Conservation (phyloP, 2,329 filamentous ascomycete species). For the Arthrinium puccinioides region DNA sequence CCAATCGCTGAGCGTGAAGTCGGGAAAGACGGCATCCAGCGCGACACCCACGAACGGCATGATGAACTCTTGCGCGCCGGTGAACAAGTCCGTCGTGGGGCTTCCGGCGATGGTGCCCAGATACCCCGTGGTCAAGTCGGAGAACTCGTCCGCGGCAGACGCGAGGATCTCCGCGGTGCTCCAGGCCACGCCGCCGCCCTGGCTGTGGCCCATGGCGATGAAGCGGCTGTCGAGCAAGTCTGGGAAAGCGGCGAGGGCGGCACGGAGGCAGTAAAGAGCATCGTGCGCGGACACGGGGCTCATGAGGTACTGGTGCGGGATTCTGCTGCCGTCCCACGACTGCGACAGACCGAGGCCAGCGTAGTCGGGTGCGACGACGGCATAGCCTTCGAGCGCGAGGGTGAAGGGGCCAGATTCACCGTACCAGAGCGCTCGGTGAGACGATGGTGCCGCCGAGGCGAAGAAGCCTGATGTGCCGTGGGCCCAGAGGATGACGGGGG, state of each 20-base stretch:
- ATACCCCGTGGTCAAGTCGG: constrained; percentile 24
- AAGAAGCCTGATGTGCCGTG: constrained; percentile 37
- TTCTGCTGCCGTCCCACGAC: constrained; percentile 22
- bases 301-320: constrained; percentile 33
- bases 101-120: constrained; percentile 26
- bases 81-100: constrained; percentile 17
- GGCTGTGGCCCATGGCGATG: constrained; percentile 36
- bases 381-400: constrained; percentile 33
- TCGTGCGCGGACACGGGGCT: constrained; percentile 32
- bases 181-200: constrained; percentile 39
- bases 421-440: constrained; percentile 32
- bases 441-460: constrained; percentile 30
- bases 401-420: constrained; percentile 29
- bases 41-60: constrained; percentile 12
- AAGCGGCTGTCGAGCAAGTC: constrained; percentile 26
- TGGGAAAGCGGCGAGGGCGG: constrained; percentile 33
- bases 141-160: constrained; percentile 15
- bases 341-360: constrained; percentile 33
- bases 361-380: constrained; percentile 37
- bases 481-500: constrained; percentile 31
- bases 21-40: constrained; percentile 16
- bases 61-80: constrained; percentile 7
- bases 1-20: constrained; percentile 18
- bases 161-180: constrained; percentile 20
- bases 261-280: constrained; percentile 31